Conservation (phyloP, 495 filamentous ascomycete species). For the Xylaria palmicola region DNA sequence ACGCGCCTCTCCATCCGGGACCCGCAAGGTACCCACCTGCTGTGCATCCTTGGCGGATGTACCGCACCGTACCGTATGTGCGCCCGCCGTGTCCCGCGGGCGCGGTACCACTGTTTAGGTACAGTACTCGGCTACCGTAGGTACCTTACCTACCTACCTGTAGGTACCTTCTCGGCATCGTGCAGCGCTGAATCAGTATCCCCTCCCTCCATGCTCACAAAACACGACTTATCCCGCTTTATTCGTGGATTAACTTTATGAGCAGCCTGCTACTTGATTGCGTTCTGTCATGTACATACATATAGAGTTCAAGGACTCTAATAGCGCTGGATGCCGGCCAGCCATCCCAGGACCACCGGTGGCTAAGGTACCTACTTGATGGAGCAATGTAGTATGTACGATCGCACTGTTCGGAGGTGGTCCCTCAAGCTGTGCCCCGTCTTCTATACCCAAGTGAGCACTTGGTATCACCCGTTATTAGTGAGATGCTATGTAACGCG, state of each 20-base stretch:
- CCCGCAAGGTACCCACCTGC: conserved; percentile 4
- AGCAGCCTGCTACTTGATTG: neutral
- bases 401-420: too few relatives aligned
- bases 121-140: neutral
- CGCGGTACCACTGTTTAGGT: neutral
- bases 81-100: neutral
- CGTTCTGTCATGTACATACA: too few relatives aligned
- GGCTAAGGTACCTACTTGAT: too few relatives aligned
- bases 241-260: neutral
- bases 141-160: neutral
- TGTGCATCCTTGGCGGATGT: too few relatives aligned
- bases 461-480: too few relatives aligned
- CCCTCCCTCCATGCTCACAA: neutral
- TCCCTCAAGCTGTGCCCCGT: too few relatives aligned
- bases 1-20: conserved; percentile 1
- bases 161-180: neutral
- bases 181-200: conserved; percentile 6
- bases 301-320: too few relatives aligned
- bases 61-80: neutral
- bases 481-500: too few relatives aligned
- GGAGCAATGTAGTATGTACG: too few relatives aligned
- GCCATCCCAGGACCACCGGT: too few relatives aligned
- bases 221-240: neutral
- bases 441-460: too few relatives aligned
- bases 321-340: too few relatives aligned